Conservation (phyloP, 257 asterid species). For the Fraxinus anomala region DNA sequence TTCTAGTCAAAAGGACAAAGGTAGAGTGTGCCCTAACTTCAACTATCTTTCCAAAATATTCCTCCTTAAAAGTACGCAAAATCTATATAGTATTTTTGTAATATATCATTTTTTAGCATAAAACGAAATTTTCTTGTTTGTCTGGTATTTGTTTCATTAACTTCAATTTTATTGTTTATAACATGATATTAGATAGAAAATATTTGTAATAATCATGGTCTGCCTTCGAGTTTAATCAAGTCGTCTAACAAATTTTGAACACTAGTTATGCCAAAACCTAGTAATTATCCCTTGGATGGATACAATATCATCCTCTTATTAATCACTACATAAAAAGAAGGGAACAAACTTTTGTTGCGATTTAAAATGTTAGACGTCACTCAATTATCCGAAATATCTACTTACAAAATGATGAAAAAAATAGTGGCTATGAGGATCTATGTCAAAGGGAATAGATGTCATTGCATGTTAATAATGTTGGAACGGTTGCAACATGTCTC, state of each 20-base stretch:
- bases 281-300: neutral
- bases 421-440: no score
- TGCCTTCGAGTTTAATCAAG: no score
- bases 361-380: no score
- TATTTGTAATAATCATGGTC: no score
- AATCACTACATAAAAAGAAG: neutral
- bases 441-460: no score
- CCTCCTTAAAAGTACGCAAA: neutral
- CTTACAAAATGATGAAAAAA: no score
- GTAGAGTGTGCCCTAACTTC: neutral
- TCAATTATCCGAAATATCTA: no score
- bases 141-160: neutral
- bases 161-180: neutral
- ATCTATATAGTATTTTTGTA: neutral
- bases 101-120: no score
- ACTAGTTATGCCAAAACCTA: neutral
- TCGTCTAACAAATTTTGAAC: no score
- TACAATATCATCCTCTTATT: neutral
- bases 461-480: no score
- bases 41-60: neutral
- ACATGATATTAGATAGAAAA: neutral
- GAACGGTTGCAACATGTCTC: no score
- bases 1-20: neutral
- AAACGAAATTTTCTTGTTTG: no score
- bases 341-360: neutral